Evolutionary conservation across 139 green algal genomes (phyloP).

Genomic region (Pedinophyceae sp.): DNA sequence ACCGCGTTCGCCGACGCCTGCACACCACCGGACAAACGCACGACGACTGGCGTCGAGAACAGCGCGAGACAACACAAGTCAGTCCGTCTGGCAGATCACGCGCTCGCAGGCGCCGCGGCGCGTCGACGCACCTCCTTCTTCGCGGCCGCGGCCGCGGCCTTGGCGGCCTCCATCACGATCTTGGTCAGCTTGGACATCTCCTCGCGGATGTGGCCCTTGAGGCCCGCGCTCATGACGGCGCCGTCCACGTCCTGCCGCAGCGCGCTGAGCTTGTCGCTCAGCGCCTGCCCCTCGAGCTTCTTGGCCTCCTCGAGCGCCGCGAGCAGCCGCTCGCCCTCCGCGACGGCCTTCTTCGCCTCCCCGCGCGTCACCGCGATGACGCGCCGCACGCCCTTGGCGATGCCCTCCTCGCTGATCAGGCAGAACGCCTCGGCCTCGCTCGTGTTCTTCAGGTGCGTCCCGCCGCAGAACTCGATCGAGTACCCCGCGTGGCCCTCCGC

Average conservation of each 20-base stretch:
- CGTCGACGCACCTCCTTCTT: no score
- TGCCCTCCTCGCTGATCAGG: conserved; percentile 86
- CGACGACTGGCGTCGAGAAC: not conserved
- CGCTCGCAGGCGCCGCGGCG: no score
- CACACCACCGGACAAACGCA: no score
- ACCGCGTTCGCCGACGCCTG: conserved; percentile 23
- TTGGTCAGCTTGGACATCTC: conserved; percentile 37
- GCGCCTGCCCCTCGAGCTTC: conserved; percentile 12
- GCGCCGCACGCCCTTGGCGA: conserved; percentile 83
- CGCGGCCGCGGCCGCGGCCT: conserved; percentile 55
- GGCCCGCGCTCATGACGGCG: conserved; percentile 43
- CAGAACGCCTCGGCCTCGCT: conserved; percentile 64
- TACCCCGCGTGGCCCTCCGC: conserved; percentile 25
- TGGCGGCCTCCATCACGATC: conserved; percentile 47
- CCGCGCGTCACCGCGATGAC: conserved; percentile 71
- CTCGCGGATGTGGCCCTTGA: conserved; percentile 57
- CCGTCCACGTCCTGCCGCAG: conserved; percentile 37
- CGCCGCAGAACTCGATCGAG: conserved; percentile 93
- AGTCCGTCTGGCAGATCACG: not conserved
- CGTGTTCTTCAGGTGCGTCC: conserved; percentile 86
- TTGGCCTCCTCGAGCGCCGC: conserved; percentile 21
- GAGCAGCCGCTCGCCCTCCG: conserved; percentile 37
- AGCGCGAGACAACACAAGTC: not conserved
- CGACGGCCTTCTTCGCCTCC: conserved; percentile 51
- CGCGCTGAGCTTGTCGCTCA: conserved; percentile 29